These are phyloP conservation scores for Trifolium repens DNA, from an alignment of 306 rosid genomes.

Conservation along the genomic window DNA sequence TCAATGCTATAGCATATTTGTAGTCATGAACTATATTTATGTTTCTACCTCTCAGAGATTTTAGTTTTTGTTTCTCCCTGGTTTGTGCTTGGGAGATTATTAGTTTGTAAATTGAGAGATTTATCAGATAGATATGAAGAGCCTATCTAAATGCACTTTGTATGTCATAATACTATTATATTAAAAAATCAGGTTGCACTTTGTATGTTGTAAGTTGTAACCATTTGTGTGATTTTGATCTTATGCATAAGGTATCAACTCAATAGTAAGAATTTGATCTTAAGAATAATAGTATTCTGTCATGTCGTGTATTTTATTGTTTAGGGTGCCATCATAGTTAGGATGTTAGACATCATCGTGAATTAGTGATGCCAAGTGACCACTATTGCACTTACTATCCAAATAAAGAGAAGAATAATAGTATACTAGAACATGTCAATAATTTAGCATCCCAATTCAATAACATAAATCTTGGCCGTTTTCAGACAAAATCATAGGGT, in stretches of 20 bases:
- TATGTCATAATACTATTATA: not conserved
- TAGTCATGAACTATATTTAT: not conserved
- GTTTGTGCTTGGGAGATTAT: slow-evolving; percentile 10
- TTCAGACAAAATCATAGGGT: no score
- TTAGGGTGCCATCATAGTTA: not conserved
- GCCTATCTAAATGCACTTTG: not conserved
- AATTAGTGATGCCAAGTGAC: not conserved
- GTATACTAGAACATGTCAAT: not conserved
- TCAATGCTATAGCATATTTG: not conserved
- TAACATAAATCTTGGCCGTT: no score
- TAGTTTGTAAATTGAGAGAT: not conserved
- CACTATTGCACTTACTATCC: not conserved
- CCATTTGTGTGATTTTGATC: not conserved
- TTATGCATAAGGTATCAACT: no score
- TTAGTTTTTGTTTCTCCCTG: not conserved
- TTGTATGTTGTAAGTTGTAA: not conserved
- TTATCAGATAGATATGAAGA: not conserved
- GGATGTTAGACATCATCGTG: not conserved
- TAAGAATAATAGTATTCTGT: no score
- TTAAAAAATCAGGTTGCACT: not conserved
- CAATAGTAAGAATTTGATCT: no score
- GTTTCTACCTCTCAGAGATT: not conserved
- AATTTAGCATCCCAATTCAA: not conserved
- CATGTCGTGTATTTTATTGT: not conserved
- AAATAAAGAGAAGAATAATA: slow-evolving; percentile 2